A percentile compares a stretch with the other conserved stretches of the same genome.
Evolutionary conservation across 1,284 basidiomycete genomes (phyloP).

Genomic region (Rhodotorula sp.): DNA sequence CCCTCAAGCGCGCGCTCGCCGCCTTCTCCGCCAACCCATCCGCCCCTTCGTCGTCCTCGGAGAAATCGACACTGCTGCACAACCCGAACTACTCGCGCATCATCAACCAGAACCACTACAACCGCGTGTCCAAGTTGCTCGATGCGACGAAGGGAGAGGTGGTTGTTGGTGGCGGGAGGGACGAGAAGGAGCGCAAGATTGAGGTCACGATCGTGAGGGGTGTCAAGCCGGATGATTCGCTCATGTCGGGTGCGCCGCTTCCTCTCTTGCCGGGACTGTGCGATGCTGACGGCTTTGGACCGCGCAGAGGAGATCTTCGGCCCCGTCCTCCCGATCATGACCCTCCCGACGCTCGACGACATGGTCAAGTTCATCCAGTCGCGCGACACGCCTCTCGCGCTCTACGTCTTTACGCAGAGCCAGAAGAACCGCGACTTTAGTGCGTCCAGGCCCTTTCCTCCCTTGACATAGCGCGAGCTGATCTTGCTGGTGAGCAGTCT

Average conservation of each 20-base stretch:
- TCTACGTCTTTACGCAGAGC: constrained; percentile 50
- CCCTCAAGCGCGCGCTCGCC: constrained; percentile 24
- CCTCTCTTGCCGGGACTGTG: neutral
- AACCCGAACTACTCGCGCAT: constrained; percentile 46
- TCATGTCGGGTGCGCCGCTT: constrained; percentile 44
- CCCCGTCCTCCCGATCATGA: constrained; percentile 49
- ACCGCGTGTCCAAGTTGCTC: constrained; percentile 47
- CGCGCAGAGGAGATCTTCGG: constrained; percentile 51
- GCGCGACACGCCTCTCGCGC: constrained; percentile 50
- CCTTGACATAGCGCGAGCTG: neutral
- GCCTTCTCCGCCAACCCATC: constrained; percentile 18
- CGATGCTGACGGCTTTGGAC: neutral
- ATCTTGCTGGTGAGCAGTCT: constrained; percentile 12
- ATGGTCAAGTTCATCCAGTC: constrained; percentile 44
- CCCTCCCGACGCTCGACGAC: constrained; percentile 22
- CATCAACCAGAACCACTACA: constrained; percentile 49
- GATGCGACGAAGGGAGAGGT: constrained; percentile 48
- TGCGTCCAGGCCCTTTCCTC: constrained; percentile 1
- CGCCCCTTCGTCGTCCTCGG: neutral
- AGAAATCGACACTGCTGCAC: constrained; percentile 15
- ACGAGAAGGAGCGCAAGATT: constrained; percentile 43
- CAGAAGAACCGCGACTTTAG: constrained; percentile 44
- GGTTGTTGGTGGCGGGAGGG: constrained; percentile 46
- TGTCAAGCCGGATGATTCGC: constrained; percentile 46
- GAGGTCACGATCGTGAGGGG: constrained; percentile 48